Conservation (phyloP, 345 rosid species). For the Salix dunnii region DNA sequence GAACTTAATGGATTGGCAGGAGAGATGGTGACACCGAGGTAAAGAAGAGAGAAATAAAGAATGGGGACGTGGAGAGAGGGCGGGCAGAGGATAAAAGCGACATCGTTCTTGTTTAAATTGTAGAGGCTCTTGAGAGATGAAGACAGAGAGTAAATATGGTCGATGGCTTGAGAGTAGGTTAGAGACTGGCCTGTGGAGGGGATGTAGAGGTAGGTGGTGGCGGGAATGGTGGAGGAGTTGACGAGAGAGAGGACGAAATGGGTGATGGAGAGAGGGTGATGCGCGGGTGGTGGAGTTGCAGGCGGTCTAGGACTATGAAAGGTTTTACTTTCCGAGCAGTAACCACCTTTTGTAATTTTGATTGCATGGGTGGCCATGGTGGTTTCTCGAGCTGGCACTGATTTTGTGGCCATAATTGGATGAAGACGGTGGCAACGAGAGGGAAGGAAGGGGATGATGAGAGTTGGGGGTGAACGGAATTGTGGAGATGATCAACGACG, state of each 20-base stretch:
- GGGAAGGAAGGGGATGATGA: too few relatives aligned
- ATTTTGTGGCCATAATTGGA: too few relatives aligned
- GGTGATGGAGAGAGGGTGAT: slow-evolving; percentile 50
- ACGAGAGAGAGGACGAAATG: slow-evolving; percentile 50
- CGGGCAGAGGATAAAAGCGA: slow-evolving; percentile 62
- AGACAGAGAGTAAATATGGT: slow-evolving; percentile 45
- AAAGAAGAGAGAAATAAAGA: slow-evolving; percentile 65
- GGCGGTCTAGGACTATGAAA: slow-evolving; percentile 50
- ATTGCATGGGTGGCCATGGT: not conserved
- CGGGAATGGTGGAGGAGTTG: slow-evolving; percentile 17
- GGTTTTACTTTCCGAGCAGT: slow-evolving; percentile 36
- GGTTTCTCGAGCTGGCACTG: too few relatives aligned
- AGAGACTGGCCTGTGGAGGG: slow-evolving; percentile 39
- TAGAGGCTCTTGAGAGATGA: slow-evolving; percentile 33
- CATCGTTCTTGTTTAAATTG: slow-evolving; percentile 47
- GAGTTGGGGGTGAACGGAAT: too few relatives aligned
- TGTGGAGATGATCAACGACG: too few relatives aligned
- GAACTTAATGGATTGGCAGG: slow-evolving; percentile 77
- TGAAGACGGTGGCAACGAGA: too few relatives aligned
- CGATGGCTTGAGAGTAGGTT: slow-evolving; percentile 42
- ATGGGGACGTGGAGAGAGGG: slow-evolving; percentile 57
- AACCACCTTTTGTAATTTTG: slow-evolving; percentile 43
- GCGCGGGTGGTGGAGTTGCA: slow-evolving; percentile 43
- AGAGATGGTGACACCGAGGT: slow-evolving; percentile 66
- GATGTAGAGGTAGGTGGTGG: slow-evolving; percentile 36